Base-by-base conservation (phyloP, 768 basidiomycete species). In the Rhizopogon rudus region DNA sequence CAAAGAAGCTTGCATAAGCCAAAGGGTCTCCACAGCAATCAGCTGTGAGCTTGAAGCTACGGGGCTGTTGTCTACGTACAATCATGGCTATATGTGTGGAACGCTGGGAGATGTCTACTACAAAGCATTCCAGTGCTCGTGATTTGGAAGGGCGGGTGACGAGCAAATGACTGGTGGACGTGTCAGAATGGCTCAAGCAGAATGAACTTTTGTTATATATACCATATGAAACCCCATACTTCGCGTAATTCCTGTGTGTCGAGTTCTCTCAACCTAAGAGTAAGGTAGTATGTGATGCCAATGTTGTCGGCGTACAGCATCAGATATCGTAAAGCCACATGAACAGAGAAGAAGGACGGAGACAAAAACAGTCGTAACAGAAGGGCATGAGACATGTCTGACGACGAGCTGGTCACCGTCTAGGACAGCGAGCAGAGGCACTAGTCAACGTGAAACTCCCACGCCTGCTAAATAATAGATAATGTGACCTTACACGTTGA, bases 1-100 rank as follows among this genome's bases (percentile, higher is more conserved):
- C 17, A 99, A 77, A 28, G 90, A 85, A 14, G 96, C 92, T 81
- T 98, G 97, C 88, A 98, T 95, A 72, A 95, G 97, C 94, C 96
- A 98, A 44, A 99, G 74, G 0, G 97, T 98, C 93, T 95, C 66
- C 7, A 25, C 22, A 48, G 28, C 22, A 28, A 46, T 61, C 14
- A 48, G 50, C 52, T 40, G 43, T 43, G 53, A 51, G 20, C 22
- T 53, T 57, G 42, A 52, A 58, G 59, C 31, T 17, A 43, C 57
- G 37, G 60, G 45, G 60, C 66, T n/a, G 51, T 55, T 56, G 57
- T 51, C 62, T 37, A 84, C 95, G 72, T 65, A 97, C 96, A 59
- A 95, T 82, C 81, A 99, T 89, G 53, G 94, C 93, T 51, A 98
- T 84, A 70, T 98, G 97, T 0, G 95, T 94, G 35, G 93, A 96